These are phyloP conservation scores for Cichorium intybus DNA, from an alignment of 140 eudicot genomes.

Conservation along the genomic window DNA sequence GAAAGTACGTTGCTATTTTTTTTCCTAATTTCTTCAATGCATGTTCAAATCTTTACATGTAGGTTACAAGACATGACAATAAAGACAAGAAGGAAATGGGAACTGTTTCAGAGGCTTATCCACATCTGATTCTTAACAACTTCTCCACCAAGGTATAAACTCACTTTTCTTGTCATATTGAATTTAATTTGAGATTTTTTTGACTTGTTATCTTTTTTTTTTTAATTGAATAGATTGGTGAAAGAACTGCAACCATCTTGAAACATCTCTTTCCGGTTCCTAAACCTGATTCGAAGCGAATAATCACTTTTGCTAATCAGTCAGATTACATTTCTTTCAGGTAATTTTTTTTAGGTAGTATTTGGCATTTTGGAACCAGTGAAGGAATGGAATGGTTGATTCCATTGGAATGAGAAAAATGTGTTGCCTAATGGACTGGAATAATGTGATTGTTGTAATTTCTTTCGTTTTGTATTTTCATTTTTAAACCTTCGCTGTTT, in stretches of 20 bases:
- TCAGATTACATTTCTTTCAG: conserved; percentile 94
- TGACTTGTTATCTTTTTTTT: not conserved
- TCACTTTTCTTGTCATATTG: not conserved
- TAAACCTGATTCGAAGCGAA: conserved; percentile 89
- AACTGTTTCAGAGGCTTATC: conserved; percentile 90
- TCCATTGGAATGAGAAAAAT: no score
- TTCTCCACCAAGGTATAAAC: conserved; percentile 66
- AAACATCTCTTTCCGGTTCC: conserved; percentile 97
- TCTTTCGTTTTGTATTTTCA: no score
- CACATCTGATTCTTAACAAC: conserved; percentile 82
- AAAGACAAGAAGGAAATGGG: conserved; percentile 90
- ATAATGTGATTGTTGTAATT: not conserved
- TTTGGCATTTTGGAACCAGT: no score
- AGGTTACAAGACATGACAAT: conserved; percentile 96
- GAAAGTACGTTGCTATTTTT: not conserved
- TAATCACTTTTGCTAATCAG: conserved; percentile 86
- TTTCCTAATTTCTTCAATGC: not conserved
- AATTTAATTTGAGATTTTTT: not conserved
- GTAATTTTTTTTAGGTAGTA: conserved; percentile 31
- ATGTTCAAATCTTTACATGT: conserved; percentile 7
- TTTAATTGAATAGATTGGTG: conserved; percentile 60
- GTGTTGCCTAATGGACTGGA: no score
- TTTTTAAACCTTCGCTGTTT: no score
- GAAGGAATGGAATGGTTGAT: no score
- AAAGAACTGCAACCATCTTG: conserved; percentile 82